Base-by-base conservation (phyloP, 108 stramenopile species). In the Pseudonitzschia pungens region DNA sequence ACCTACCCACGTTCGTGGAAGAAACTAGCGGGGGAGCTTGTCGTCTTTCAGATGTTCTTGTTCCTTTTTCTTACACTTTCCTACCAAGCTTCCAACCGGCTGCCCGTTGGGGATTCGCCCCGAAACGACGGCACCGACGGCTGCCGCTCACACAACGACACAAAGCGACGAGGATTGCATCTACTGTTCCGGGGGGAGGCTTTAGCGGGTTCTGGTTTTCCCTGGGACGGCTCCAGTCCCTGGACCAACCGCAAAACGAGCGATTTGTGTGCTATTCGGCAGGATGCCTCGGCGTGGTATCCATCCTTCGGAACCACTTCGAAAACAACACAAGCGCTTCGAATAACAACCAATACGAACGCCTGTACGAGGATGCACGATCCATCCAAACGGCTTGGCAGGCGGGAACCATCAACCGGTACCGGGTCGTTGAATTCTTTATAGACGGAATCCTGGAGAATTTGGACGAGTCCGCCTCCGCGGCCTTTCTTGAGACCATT, bases 171-270 rank as follows among this genome's bases (percentile, higher is more conserved):
- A 68, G 36, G 60, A 74, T 41, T 74, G 69, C 59, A 50, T 89
- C 29, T 92, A 83, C 67, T n/a, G 87, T 89, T 24, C 84, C 82
- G 22, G 91, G 91, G 14, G 88, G 81, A 11, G 91, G 91, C 0
- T 92, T 92, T 66, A 82, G 82, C 1, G 88, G 91, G 29, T 92
- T 87, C 74, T 92, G 87, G 77, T 92, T 85, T 66, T 82, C 83
- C 3, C 52, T 92, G 52, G 91, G 91, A 54, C 79, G 83, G 48
- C 56, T 86, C 18, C 68, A 76, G 28, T 57, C 42, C 43, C 67
- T 78, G 15, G 44, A 69, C 14, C 14, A 64, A 14, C 36, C 27
- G 1, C 70, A 64, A n/a, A 63, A 40, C 15, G 32, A 69, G 42
- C 29, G 20, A 21, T 60, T 68, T 21, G 50, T 63, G 16, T 92